Percentiles rank a stretch among this genome's conserved stretches.
Evolutionary conservation across 2,329 filamentous ascomycete genomes (phyloP).

Genomic region (Hyphodiscus sp.): DNA sequence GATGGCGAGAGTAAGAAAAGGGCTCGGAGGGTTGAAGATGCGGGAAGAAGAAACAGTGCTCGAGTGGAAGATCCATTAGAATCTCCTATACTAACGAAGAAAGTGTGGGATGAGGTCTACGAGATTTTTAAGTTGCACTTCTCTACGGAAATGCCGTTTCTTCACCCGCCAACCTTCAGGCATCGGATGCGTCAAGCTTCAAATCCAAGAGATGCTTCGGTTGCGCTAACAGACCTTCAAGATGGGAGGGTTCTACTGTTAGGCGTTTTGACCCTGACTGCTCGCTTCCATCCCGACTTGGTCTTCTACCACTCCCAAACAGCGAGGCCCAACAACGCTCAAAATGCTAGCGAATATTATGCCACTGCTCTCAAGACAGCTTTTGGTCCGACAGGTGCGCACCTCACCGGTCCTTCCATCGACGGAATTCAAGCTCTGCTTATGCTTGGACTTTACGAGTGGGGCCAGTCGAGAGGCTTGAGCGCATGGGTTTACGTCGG

Average conservation of each 20-base stretch:
- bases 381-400: constrained; percentile 40
- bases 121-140: constrained; percentile 66
- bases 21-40: constrained; percentile 31
- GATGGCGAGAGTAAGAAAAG: constrained; percentile 43
- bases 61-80: constrained; percentile 54
- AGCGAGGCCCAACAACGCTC: constrained; percentile 36
- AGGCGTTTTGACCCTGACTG: constrained; percentile 62
- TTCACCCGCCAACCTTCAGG: constrained; percentile 60
- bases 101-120: constrained; percentile 63
- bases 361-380: constrained; percentile 50
- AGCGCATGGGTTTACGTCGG: constrained; percentile 63
- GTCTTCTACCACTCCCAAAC: constrained; percentile 40
- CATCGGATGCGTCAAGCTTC: constrained; percentile 41
- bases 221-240: constrained; percentile 23
- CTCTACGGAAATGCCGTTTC: constrained; percentile 64
- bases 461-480: constrained; percentile 56
- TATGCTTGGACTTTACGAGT: constrained; percentile 67
- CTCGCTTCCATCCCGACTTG: constrained; percentile 58
- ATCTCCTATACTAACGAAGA: constrained; percentile 52
- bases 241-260: constrained; percentile 54
- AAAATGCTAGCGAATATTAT: constrained; percentile 58
- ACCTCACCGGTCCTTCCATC: constrained; percentile 47
- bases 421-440: constrained; percentile 61
- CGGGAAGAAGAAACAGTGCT: constrained; percentile 27
- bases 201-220: constrained; percentile 26